Percentiles rank a stretch among this genome's conserved stretches.
Conservation (phyloP, 129 eudicot species). For the Flaveria sonorensis region DNA sequence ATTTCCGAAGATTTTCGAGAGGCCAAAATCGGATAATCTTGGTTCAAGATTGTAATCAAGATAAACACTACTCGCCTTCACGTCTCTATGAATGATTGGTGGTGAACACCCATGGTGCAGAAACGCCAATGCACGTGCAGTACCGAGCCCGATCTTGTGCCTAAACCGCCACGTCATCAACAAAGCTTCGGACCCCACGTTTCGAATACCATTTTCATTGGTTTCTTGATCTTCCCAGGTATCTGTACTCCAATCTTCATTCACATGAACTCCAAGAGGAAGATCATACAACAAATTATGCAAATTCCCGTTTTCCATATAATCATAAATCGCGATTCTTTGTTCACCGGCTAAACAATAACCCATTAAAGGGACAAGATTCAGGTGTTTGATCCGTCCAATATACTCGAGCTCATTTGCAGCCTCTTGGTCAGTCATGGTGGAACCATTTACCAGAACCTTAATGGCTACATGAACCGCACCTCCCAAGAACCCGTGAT, state of each 20-base stretch:
- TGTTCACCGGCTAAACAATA: conserved; percentile 86
- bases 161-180: conserved; percentile 67
- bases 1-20: conserved; percentile 70
- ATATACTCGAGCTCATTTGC: conserved; percentile 80
- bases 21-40: conserved; percentile 75
- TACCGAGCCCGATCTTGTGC: conserved; percentile 67
- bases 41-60: conserved; percentile 77
- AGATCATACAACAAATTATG: conserved; percentile 70
- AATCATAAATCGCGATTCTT: conserved; percentile 72
- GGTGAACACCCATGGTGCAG: conserved; percentile 94
- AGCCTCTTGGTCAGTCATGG: conserved; percentile 79
- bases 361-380: conserved; percentile 81
- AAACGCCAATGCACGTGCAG: conserved; percentile 80
- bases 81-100: conserved; percentile 75
- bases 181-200: conserved; percentile 51
- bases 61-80: conserved; percentile 77
- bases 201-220: conserved; percentile 50
- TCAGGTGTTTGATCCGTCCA: conserved; percentile 72
- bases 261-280: conserved; percentile 67
- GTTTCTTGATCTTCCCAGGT: conserved; percentile 62
- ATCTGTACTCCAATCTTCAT: conserved; percentile 83
- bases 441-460: conserved; percentile 79
- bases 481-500: conserved; percentile 69
- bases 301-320: conserved; percentile 79
- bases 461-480: conserved; percentile 74